Evolutionary conservation across 1,284 basidiomycete genomes (phyloP), one percentile per base, ranked within the genome.

Genomic region (Exobasidium cylindrosporum): DNA sequence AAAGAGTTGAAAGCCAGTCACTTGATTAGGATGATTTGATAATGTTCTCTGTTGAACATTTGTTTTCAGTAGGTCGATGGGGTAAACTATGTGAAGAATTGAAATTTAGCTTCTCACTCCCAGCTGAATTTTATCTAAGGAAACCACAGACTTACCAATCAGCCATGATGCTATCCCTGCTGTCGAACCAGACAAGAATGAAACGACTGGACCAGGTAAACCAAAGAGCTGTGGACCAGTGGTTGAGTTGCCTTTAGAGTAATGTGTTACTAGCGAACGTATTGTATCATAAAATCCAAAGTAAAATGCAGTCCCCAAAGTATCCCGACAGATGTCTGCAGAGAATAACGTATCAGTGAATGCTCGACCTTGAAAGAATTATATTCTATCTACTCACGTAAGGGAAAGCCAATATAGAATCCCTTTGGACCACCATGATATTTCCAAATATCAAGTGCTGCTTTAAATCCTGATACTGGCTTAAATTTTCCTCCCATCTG

Each of bases 31-130:
- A 66, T 88, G 86, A 49, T 89, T 89, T 3, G 91, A 88, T 35
- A 96, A 83, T 13, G 90, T 87, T 58, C 92, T 87, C 74, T 93
- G 89, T 78, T 96, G 92, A 35, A 94, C 85, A 77, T 93, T 92
- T 0, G 92, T 95, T 83, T 96, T 96, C 61, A 95, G 90, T 57
- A 92, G 90, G 70, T 70, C 79, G 14, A 81, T 65, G 0, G 78
- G 78, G 54, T 81, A 80, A 49, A 78, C 68, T 43, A 43, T 40
- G 17, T 7, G 35, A 40, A 40, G 17, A n/a, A n/a, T n/a, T n/a
- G n/a, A n/a, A n/a, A n/a, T n/a, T n/a, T n/a, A n/a, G 53, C n/a
- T 53, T 24, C 14, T 17, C 17, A 17, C 50, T 53, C 46, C 17
- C 46, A 17, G 17, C 46, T 24, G 21, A 40, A 14, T 14, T 47